Conservation (phyloP, 1,284 basidiomycete species). For the Papiliotrema flavescens region DNA sequence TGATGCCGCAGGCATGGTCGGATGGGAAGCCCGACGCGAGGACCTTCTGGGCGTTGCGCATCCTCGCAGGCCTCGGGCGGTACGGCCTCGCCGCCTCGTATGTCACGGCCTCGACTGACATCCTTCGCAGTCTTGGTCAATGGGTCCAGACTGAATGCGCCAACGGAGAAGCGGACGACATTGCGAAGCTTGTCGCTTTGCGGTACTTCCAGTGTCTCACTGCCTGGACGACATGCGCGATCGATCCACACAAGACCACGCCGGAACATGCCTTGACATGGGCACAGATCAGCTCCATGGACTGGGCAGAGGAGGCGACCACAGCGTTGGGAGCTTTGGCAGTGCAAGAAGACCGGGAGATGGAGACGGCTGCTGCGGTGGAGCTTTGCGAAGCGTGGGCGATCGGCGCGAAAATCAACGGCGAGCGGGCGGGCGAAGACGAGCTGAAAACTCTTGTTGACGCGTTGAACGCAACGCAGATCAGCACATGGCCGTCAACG, state of each 20-base stretch:
- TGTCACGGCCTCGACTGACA: slow-evolving; percentile 32
- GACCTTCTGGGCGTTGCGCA: slow-evolving; percentile 58
- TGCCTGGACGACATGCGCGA: slow-evolving; percentile 75
- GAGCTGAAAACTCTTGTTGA: neutral
- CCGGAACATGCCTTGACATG: slow-evolving; percentile 83
- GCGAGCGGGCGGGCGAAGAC: neutral
- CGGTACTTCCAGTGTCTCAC: slow-evolving; percentile 55
- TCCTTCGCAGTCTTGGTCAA: slow-evolving; percentile 34
- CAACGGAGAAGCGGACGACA: neutral
- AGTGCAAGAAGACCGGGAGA: slow-evolving; percentile 43
- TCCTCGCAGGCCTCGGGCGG: slow-evolving; percentile 64
- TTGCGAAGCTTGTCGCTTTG: slow-evolving; percentile 49
- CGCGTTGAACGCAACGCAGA: neutral
- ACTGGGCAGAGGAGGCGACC: slow-evolving; percentile 64
- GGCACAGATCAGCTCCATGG: slow-evolving; percentile 75
- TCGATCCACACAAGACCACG: slow-evolving; percentile 81
- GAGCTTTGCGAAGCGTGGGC: slow-evolving; percentile 57
- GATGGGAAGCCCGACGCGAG: too few species aligned
- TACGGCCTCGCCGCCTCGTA: slow-evolving; percentile 67
- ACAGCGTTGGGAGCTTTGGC: slow-evolving; percentile 16
- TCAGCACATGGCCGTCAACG: too few species aligned
- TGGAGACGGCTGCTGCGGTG: slow-evolving; percentile 43
- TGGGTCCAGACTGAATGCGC: slow-evolving; percentile 17
- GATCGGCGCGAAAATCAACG: slow-evolving; percentile 68
- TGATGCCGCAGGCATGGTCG: slow-evolving; percentile 51